Conservation (phyloP, 306 rosid species). For the Pachyrhizus erosus region DNA sequence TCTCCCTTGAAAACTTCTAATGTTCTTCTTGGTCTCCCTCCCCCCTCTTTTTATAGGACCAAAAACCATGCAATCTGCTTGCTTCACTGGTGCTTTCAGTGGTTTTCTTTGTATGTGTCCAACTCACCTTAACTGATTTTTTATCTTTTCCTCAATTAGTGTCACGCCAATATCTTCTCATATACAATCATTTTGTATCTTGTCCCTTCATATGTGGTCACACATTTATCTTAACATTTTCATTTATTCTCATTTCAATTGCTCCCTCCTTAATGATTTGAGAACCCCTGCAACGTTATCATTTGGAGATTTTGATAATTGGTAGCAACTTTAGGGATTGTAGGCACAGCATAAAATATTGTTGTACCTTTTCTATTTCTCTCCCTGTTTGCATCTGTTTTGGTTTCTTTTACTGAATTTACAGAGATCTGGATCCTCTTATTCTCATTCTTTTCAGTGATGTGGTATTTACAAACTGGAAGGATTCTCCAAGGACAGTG, state of each 20-base stretch:
- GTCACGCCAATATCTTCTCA: too few relatives aligned
- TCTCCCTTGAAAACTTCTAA: too few relatives aligned
- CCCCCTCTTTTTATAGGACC: too few relatives aligned
- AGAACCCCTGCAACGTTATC: background rate
- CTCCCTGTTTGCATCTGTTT: background rate
- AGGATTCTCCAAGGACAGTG: slow-evolving; percentile 83
- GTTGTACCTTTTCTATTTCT: background rate
- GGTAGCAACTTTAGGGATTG: background rate
- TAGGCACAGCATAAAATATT: background rate
- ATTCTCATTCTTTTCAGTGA: slow-evolving; percentile 56
- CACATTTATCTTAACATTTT: too few relatives aligned
- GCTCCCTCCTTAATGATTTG: background rate
- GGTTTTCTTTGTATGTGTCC: too few relatives aligned
- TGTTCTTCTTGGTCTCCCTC: too few relatives aligned
- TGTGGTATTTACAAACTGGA: slow-evolving; percentile 47
- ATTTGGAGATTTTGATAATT: slow-evolving; percentile 8
- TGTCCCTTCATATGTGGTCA: too few relatives aligned
- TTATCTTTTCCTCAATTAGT: too few relatives aligned
- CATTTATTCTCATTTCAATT: too few relatives aligned
- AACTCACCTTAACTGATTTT: too few relatives aligned
- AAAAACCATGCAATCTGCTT: too few relatives aligned
- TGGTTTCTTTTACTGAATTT: slow-evolving; percentile 3
- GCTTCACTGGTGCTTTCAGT: too few relatives aligned
- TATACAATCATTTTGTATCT: background rate
- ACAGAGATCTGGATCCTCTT: background rate